Percentiles rank a stretch among this genome's conserved stretches.
Conservation (phyloP, 139 green algal species). For the Chlorella sp. region DNA sequence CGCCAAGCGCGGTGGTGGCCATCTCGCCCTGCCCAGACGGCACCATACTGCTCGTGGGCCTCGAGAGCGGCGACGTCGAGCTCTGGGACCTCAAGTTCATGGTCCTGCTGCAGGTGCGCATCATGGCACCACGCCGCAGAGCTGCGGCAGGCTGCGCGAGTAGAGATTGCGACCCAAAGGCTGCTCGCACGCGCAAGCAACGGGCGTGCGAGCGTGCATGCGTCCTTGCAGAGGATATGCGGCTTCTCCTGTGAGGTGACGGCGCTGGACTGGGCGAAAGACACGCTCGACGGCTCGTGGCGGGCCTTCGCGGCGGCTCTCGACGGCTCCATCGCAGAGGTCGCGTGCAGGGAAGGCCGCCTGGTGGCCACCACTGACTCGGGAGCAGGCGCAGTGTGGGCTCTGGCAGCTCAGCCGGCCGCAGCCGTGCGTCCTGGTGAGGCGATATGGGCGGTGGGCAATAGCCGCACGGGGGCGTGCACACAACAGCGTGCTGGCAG, state of each 20-base stretch:
- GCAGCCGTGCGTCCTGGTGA: constrained; percentile 21
- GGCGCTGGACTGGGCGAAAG: constrained; percentile 56
- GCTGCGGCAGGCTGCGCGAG: too few relatives aligned
- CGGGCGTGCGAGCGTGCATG: too few relatives aligned
- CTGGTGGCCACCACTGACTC: constrained; percentile 48
- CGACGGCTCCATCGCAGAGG: constrained; percentile 68
- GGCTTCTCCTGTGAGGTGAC: constrained; percentile 56
- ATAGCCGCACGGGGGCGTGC: background rate
- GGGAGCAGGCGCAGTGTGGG: constrained; percentile 82
- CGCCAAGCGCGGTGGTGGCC: constrained; percentile 57
- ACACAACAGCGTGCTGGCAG: background rate
- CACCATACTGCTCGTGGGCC: constrained; percentile 56
- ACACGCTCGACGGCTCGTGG: constrained; percentile 32
- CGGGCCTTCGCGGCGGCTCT: constrained; percentile 68
- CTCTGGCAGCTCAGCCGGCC: constrained; percentile 50
- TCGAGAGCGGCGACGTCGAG: constrained; percentile 81
- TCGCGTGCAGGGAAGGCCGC: constrained; percentile 35
- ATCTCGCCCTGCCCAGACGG: constrained; percentile 62
- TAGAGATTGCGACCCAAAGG: too few relatives aligned
- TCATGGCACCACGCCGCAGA: too few relatives aligned
- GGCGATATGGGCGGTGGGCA: too few relatives aligned
- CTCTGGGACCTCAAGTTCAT: constrained; percentile 63
- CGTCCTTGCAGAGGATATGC: constrained; percentile 55
- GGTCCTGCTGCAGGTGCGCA: constrained; percentile 50
- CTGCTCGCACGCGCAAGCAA: too few relatives aligned